These are phyloP conservation scores for Lactifluus subvellereus DNA, from an alignment of 768 basidiomycete genomes.

Conservation along the genomic window DNA sequence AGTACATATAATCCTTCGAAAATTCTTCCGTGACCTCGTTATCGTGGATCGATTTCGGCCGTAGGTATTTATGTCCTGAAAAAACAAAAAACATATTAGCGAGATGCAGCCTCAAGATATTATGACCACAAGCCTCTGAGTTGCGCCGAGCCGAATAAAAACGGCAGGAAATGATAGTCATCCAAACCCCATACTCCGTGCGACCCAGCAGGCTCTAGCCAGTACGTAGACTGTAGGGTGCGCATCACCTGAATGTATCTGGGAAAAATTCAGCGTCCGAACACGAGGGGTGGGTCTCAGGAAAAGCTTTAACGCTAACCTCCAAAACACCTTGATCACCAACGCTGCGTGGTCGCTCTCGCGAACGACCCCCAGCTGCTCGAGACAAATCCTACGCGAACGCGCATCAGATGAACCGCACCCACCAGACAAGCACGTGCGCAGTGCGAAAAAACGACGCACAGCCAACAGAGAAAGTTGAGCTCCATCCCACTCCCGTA, in stretches of 20 bases:
- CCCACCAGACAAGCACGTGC: background rate
- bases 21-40: conserved; percentile 89
- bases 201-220: conserved; percentile 98
- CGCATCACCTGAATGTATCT: conserved; percentile 81
- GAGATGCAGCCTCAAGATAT: background rate
- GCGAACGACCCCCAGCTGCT: conserved; percentile 57
- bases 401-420: too few relatives aligned
- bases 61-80: conserved; percentile 73
- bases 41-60: conserved; percentile 91
- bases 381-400: conserved; percentile 64
- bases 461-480: conserved; percentile 97
- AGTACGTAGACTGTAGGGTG: conserved; percentile 84
- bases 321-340: conserved; percentile 86
- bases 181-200: conserved; percentile 98
- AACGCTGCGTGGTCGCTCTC: conserved; percentile 66
- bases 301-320: conserved; percentile 34
- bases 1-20: conserved; percentile 91
- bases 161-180: conserved; percentile 94
- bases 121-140: conserved; percentile 42
- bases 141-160: conserved; percentile 82
- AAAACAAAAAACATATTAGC: background rate
- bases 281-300: background rate
- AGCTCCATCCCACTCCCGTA: conserved; percentile 99
- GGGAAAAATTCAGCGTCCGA: background rate
- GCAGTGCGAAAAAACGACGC: conserved; percentile 29